Evolutionary conservation across 2,329 filamentous ascomycete species (phyloP), one percentile per base, ranked within the genome.

Genomic region (Pyrenophora graminea): DNA sequence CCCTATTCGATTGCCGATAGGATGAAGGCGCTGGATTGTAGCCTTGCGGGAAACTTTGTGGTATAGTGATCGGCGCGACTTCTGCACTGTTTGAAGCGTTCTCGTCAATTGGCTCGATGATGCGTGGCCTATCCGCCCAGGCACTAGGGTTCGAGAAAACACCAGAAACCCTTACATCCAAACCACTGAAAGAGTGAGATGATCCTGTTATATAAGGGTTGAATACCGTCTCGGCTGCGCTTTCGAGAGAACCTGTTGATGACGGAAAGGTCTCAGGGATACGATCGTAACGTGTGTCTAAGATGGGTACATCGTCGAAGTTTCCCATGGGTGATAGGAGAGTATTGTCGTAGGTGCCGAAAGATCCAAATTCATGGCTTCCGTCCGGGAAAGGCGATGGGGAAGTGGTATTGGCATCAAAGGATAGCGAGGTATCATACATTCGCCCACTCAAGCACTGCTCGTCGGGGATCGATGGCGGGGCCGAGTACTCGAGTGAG

Each of bases 131-230:
- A 10, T 71, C 69, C 30, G 53, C 59, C 66, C 66, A 71, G 31
- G 59, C 62, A 6, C 68, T 67, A 15, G 66, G 49, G 13, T 65
- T 68, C 1, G 59, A 49, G 30, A 72, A 63, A 12, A 63, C 64
- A 30, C 70, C 60, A 17, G 69, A 70, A 15, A 61, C 55, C 37
- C 59, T 58, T 23, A 70, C 56, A n/a, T 71, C 69, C 12, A 63
- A 55, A 7, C 50, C 49, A 40, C 61, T 69, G 46, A 72, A 71
- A 13, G 65, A 57, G 25, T 70, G 60, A 3, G 58, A 58, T 0
- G 69, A 69, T 12, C 56, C 57, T n/a, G 62, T 51, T 9, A 71
- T 37, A 45, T 66, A 53, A 2, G 68, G 68, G 39, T 71, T 72
- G 52, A 67, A 63, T 8, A 67, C 45, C 2, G 59, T 54, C n/a